Base-by-base conservation (phyloP, 805 yeast genomes). In the Lachancea quebecensis region DNA sequence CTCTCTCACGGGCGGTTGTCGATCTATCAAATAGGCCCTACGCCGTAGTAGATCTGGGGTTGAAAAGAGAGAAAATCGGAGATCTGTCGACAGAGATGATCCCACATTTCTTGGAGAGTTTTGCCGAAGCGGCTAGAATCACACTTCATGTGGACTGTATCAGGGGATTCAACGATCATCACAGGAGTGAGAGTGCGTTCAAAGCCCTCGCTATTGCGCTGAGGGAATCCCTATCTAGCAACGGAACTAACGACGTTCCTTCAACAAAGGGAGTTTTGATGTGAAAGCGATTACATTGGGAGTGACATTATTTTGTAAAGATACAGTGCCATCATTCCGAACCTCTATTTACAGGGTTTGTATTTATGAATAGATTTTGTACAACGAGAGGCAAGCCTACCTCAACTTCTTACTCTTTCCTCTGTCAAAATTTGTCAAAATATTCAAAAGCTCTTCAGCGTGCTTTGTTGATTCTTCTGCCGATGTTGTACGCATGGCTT, bases 121-220 rank as follows among this genome's bases (percentile, higher is more conserved):
- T 93, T 71, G 96, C 98, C 2, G 87, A 85, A 57, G 86, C 85
- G 35, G 96, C 97, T 1, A 83, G 84, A 49, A 75, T 93, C 44
- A 93, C 99, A 1, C 60, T 93, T 59, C 99, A 93, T 60, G 96
- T 93, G 31, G 99, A 93, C 67, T 87, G 96, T 64, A 61, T 93
- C 47, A 74, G 97, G 54, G 99, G 99, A 0, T 78, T 78, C 64
- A 93, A 93, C 65, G 99, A 93, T 66, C 99, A 93, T 66, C 99
- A 93, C 68, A 73, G 96, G 51, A 86, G 96, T 35, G 99, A 93
- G 67, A 78, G 88, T 62, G 98, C 99, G 0, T 93, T 93, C 70
- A 93, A 93, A 69, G 96, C 98, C 0, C 70, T 91, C 52, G 99
- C 99, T 0, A 73, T 93, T 16, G 99, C 99, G 3, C 73, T 93